Evolutionary conservation across 495 filamentous ascomycete genomes (phyloP).

Genomic region (Saxophila tyrrhenica): DNA sequence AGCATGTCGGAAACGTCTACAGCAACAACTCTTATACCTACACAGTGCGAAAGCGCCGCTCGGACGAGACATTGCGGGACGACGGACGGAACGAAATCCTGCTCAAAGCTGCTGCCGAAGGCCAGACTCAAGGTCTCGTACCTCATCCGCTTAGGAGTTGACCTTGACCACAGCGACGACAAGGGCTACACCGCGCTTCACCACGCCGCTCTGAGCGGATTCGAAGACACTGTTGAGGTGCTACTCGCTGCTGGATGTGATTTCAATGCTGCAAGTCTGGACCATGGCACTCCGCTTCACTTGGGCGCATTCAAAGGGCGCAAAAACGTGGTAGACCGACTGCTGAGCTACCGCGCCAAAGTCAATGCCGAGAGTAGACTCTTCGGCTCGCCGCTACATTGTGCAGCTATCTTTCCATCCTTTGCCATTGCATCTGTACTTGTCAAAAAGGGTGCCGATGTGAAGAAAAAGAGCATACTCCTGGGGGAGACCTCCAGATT

Average conservation of each 20-base stretch:
- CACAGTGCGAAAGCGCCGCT: not conserved
- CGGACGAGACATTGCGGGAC: not conserved
- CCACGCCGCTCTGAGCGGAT: slow-evolving; percentile 1
- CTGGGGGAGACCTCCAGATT: no score
- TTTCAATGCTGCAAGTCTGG: not conserved
- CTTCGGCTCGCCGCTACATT: not conserved
- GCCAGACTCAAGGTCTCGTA: not conserved
- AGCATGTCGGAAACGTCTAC: not conserved
- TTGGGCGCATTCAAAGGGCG: not conserved
- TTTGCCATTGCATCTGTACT: not conserved
- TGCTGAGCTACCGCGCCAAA: not conserved
- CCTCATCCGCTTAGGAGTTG: not conserved
- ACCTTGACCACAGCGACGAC: not conserved
- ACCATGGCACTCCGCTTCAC: not conserved
- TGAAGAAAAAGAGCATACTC: not conserved
- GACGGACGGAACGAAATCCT: not conserved
- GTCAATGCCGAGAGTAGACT: not conserved
- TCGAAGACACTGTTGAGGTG: not conserved
- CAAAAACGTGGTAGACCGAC: not conserved
- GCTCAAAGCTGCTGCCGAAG: not conserved
- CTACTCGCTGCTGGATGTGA: not conserved
- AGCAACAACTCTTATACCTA: not conserved
- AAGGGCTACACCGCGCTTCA: not conserved
- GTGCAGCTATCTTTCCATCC: not conserved
- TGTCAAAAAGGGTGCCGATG: not conserved